Percentiles rank a stretch among this genome's conserved stretches.
phyloP scores from a whole-genome alignment of 306 rosid species.

The Dalbergia cochinchinensis region DNA sequence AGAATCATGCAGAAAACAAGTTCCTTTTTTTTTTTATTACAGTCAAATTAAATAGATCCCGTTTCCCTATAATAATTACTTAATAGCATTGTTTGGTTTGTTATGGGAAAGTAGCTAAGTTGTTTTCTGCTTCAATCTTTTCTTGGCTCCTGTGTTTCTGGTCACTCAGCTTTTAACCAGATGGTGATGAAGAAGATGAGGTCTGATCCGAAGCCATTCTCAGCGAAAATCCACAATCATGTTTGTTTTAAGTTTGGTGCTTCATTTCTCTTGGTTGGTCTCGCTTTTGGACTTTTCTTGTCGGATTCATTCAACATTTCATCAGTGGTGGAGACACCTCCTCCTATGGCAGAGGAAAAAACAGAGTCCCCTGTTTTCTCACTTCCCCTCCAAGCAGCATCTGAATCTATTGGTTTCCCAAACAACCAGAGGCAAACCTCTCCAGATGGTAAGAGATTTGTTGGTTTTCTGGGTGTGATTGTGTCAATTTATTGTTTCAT shows the following conservation, averaged over 20 bases:
- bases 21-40: not conserved
- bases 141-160: constrained; percentile 11
- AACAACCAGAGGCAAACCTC: constrained; percentile 25
- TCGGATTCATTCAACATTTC: constrained; percentile 50
- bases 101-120: not conserved
- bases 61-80: constrained; percentile 9
- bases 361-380: constrained; percentile 44
- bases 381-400: not conserved
- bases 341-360: constrained; percentile 32
- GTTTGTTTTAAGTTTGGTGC: constrained; percentile 43
- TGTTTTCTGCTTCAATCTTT: not conserved
- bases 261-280: constrained; percentile 43
- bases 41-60: not conserved
- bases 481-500: not conserved
- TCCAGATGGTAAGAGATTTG: constrained; percentile 28
- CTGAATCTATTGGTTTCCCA: constrained; percentile 38
- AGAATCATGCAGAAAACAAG: constrained; percentile 19
- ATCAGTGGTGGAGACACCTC: constrained; percentile 36
- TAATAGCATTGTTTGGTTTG: constrained; percentile 26
- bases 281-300: constrained; percentile 48
- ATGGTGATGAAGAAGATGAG: constrained; percentile 52
- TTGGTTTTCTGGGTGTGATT: not conserved
- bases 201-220: constrained; percentile 43
- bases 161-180: not conserved
- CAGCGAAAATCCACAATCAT: constrained; percentile 47